These are phyloP conservation scores for Globisporangium lucens DNA, from an alignment of 352 stramenopile genomes.

Conservation along the genomic window DNA sequence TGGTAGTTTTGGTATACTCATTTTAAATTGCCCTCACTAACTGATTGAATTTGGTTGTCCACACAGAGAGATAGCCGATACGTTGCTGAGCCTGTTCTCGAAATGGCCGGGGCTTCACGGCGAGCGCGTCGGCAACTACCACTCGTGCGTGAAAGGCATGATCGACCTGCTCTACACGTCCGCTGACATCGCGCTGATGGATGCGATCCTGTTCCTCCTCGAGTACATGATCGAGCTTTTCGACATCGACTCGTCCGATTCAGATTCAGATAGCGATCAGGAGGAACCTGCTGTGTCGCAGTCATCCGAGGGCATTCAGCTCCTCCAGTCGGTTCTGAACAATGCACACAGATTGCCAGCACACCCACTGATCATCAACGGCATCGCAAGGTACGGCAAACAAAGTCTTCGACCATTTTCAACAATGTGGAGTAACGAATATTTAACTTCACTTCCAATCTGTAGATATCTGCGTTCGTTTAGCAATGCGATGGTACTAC, in stretches of 20 bases:
- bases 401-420: neutral
- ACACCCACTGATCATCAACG: slow-evolving; percentile 59
- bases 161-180: slow-evolving; percentile 43
- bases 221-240: slow-evolving; percentile 80
- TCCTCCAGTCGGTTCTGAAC: slow-evolving; percentile 53
- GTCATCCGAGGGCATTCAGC: slow-evolving; percentile 38
- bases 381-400: slow-evolving; percentile 43
- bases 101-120: slow-evolving; percentile 62
- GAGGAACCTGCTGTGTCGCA: slow-evolving; percentile 24
- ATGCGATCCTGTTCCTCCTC: slow-evolving; percentile 71
- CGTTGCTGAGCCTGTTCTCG: slow-evolving; percentile 74
- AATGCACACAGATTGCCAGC: slow-evolving; percentile 40
- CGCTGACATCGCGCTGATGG: slow-evolving; percentile 53
- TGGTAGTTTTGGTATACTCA: neutral
- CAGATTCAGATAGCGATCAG: slow-evolving; percentile 39
- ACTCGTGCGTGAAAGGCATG: slow-evolving; percentile 62
- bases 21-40: neutral
- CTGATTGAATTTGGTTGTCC: neutral
- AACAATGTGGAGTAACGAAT: neutral
- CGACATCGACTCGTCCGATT: slow-evolving; percentile 77
- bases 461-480: slow-evolving; percentile 66
- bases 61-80: slow-evolving; percentile 75
- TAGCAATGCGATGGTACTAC: slow-evolving; percentile 48
- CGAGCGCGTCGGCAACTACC: slow-evolving; percentile 32
- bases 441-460: neutral